Evolutionary conservation across 768 basidiomycete genomes (phyloP), one percentile per base, ranked within the genome.

Genomic region (Naganishia friedmannii): DNA sequence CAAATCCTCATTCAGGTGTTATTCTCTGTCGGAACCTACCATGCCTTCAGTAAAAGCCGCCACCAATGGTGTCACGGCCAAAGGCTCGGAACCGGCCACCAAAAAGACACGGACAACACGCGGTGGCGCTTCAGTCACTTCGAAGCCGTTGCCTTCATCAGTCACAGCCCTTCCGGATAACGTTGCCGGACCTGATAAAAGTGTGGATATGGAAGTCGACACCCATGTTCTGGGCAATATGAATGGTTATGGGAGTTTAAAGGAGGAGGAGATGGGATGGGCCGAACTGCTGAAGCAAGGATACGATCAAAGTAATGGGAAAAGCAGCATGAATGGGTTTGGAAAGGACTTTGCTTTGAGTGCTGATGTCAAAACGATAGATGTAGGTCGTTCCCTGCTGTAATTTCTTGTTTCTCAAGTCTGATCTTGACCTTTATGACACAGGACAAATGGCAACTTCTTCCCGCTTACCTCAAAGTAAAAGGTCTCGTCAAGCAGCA

Each of bases 401-500:
- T 51, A 45, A 19, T 65, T 29, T 39, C 28, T 26, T 8, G 32
- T 13, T 31, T n/a, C 39, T 55, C 21, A 23, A 34, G 10, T 12
- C n/a, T 37, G n/a, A 42, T 65, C 13, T n/a, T 42, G 4, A 17
- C 63, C 12, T 17, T 8, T 31, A 58, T 17, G 37, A 53, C 74
- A 53, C 74, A 96, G 94, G 96, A 99, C 80, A 99, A 99, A 88
- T 99, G 96, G 96, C 87, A 96, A 23, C 84, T 99, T 12, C 84
- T 99, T 2, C 96, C 96, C 1, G 95, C 94, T 12, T 99, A 98
- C 77, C 85, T 99, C 65, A 90, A 94, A 82, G 92, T 96, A 72
- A 99, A 99, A 77, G 96, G 96, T 70, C 88, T 99, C 17, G 96
- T 99, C 72, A 98, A 98, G 83, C 96, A 98, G 79, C 96, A 99